phyloP scores from a whole-genome alignment of 768 basidiomycete genomes.

The Cystofilobasidium capitatum region DNA sequence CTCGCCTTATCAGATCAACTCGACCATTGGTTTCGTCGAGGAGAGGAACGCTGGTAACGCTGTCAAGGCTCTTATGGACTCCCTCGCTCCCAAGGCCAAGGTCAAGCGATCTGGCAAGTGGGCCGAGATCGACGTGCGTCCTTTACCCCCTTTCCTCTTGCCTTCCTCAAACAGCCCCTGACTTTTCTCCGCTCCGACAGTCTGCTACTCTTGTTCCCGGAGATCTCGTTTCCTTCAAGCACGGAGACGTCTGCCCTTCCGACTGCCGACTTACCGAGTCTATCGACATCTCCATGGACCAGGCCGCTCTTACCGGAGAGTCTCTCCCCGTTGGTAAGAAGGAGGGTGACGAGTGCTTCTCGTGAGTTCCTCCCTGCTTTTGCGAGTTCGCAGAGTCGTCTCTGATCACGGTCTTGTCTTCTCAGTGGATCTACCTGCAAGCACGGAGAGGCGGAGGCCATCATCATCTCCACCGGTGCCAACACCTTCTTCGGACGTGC shows the following conservation, averaged over 20 bases:
- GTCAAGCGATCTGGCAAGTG: slow-evolving; percentile 77
- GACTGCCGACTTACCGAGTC: slow-evolving; percentile 95
- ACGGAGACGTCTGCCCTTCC: slow-evolving; percentile 95
- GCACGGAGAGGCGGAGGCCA: slow-evolving; percentile 97
- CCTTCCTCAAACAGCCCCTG: neutral
- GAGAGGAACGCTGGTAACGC: slow-evolving; percentile 96
- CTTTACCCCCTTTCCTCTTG: neutral
- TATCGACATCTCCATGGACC: slow-evolving; percentile 95
- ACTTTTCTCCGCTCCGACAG: slow-evolving; percentile 16
- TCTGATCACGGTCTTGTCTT: neutral
- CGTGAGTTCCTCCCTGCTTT: slow-evolving; percentile 50
- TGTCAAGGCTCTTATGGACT: slow-evolving; percentile 99
- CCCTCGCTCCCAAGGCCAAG: slow-evolving; percentile 93
- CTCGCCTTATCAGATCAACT: slow-evolving; percentile 54
- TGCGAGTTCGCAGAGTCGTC: neutral
- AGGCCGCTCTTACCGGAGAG: slow-evolving; percentile 96
- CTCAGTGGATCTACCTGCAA: slow-evolving; percentile 90
- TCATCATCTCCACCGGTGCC: slow-evolving; percentile 93
- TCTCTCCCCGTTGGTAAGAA: slow-evolving; percentile 90
- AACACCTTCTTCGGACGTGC: slow-evolving; percentile 98
- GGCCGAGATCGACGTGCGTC: slow-evolving; percentile 64
- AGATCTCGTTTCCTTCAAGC: slow-evolving; percentile 96
- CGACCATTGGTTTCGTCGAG: slow-evolving; percentile 95
- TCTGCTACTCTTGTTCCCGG: slow-evolving; percentile 83
- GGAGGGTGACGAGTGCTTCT: slow-evolving; percentile 92